Evolutionary conservation across 257 asterid species (phyloP).

Genomic region (Salvia rosmarinus): DNA sequence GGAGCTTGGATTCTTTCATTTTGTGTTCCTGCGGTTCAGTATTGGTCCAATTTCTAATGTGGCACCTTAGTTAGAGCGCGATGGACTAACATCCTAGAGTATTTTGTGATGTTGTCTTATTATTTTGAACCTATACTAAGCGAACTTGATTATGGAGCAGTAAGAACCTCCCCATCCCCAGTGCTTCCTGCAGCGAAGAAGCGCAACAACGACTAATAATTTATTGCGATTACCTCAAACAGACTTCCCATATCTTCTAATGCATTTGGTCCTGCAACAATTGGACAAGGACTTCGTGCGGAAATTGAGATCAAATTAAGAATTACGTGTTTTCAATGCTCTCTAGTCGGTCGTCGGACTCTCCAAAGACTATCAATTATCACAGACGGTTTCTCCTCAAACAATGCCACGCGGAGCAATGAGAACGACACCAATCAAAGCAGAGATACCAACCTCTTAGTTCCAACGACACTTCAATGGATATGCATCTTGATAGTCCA

Average conservation of each 20-base stretch:
- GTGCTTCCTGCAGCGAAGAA: conserved; percentile 45
- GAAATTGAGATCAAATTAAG: conserved; percentile 49
- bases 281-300: conserved; percentile 52
- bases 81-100: background rate
- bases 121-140: conserved; percentile 41
- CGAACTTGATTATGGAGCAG: conserved; percentile 56
- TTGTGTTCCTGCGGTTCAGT: background rate
- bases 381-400: conserved; percentile 47
- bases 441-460: conserved; percentile 51
- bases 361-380: conserved; percentile 63
- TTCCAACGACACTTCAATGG: conserved; percentile 63
- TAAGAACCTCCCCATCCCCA: conserved; percentile 58
- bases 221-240: conserved; percentile 39
- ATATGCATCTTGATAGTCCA: conserved; percentile 70
- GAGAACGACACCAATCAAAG: conserved; percentile 40
- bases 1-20: background rate
- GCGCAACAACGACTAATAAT: conserved; percentile 36
- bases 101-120: background rate
- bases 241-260: conserved; percentile 45
- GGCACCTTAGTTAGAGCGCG: background rate
- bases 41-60: background rate
- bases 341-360: conserved; percentile 64
- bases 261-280: conserved; percentile 45
- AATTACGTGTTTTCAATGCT: conserved; percentile 62
- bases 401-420: conserved; percentile 41